Evolutionary conservation across 805 yeast species (phyloP).

Genomic region (Komagataella populi): DNA sequence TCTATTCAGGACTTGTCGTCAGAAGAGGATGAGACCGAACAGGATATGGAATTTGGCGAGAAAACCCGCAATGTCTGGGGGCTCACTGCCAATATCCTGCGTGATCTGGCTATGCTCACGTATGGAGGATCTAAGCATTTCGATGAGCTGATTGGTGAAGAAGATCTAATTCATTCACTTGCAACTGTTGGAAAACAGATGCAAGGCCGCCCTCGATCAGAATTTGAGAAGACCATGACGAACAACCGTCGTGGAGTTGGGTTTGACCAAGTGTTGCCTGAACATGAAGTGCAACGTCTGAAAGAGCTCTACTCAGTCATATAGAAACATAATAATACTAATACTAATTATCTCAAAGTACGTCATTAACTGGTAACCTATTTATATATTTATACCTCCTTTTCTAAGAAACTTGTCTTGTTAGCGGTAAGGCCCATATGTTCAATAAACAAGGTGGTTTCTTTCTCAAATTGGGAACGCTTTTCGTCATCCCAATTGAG

Average conservation of each 20-base stretch:
- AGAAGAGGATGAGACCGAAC: slow-evolving; percentile 30
- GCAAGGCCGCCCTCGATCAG: slow-evolving; percentile 29
- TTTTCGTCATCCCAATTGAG: slow-evolving; percentile 57
- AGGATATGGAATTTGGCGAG: slow-evolving; percentile 22
- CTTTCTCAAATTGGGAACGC: slow-evolving; percentile 25
- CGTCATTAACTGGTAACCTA: neutral
- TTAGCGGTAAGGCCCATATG: slow-evolving; percentile 37
- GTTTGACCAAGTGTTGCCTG: slow-evolving; percentile 30
- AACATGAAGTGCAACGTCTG: slow-evolving; percentile 26
- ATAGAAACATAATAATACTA: slow-evolving; percentile 2
- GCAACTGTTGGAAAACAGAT: slow-evolving; percentile 42
- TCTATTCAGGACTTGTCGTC: slow-evolving; percentile 47
- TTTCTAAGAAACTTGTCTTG: slow-evolving; percentile 8
- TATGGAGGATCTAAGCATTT: slow-evolving; percentile 23
- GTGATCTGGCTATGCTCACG: slow-evolving; percentile 48
- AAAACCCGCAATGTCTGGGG: slow-evolving; percentile 72
- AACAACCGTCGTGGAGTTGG: slow-evolving; percentile 23
- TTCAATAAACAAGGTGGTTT: slow-evolving; percentile 44
- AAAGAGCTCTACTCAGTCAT: slow-evolving; percentile 23
- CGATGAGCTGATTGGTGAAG: slow-evolving; percentile 37
- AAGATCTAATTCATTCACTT: slow-evolving; percentile 46
- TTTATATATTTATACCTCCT: neutral
- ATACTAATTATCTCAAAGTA: neutral
- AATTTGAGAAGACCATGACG: slow-evolving; percentile 43
- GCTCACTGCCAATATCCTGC: slow-evolving; percentile 65